Evolutionary conservation across 2,329 filamentous ascomycete species (phyloP), one percentile per base, ranked within the genome.

Genomic region (Davidsoniella australis): DNA sequence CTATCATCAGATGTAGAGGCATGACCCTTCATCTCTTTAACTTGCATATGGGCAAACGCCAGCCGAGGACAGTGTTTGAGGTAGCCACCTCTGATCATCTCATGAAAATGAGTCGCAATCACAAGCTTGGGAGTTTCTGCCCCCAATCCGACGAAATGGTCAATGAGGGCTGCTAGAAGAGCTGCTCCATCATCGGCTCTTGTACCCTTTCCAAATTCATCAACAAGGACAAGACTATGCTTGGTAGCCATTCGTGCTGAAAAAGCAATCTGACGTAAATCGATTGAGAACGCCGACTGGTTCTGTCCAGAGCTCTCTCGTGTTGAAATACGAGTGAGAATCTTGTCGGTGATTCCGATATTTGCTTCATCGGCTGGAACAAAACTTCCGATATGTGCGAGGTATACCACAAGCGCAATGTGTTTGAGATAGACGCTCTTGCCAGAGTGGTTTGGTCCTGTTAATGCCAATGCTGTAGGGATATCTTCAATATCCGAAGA

Each of bases 401-500:
- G 73, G 60, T 91, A 95, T 12, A 94, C 80, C 52, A 94, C 91
- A 45, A 95, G 67, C 4, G 88, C 91, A 29, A 85, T 76, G 61
- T 98, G 89, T 62, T 94, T 98, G 60, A 96, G 72, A 62, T 94
- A 96, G 0, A 96, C 77, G 57, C 87, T 96, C 63, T 98, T 98
- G 0, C 91, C 91, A 0, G 91, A 96, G 61, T 91, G 93, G 57
- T 98, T 98, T 4, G 91, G 88, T 0, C 91, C 91, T 0, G 91
- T 96, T 57, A 98, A 64, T 5, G 95, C 67, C 10, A 95, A 61
- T 65, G 86, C 85, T 10, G 56, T 54, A 2, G 46, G 40, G 16
- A 54, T n/a, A 5, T 48, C 45, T 44, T 45, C 17, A 10, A 36
- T 17, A 17, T 39, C 33, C 7, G 33, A 40, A 36, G 33, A 41